These are phyloP conservation scores for Kwoniella bestiolae DNA, from an alignment of 768 basidiomycete genomes.

Conservation along the genomic window DNA sequence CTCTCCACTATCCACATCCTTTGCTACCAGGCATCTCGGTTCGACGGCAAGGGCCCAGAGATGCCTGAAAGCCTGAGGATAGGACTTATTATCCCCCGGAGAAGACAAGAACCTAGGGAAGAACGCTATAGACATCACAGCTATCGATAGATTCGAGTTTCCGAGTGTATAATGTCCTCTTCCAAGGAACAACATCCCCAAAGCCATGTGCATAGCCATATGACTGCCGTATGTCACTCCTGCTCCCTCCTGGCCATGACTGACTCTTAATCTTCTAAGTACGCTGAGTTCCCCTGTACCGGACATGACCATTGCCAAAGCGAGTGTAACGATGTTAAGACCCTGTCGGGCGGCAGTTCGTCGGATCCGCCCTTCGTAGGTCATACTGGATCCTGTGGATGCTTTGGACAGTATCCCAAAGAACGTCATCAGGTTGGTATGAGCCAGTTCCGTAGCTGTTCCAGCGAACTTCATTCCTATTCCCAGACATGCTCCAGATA, in stretches of 20 bases:
- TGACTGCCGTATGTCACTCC: conserved; percentile 74
- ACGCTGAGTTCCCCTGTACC: conserved; percentile 94
- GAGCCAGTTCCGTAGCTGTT: conserved; percentile 87
- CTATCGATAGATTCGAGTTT: conserved; percentile 87
- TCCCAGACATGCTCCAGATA: conserved; percentile 88
- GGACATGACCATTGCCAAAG: conserved; percentile 92
- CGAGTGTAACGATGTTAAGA: conserved; percentile 80
- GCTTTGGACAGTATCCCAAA: conserved; percentile 68
- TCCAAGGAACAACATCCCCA: conserved; percentile 91
- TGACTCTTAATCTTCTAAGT: conserved; percentile 80
- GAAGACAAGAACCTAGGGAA: conserved; percentile 82
- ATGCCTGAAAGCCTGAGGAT: conserved; percentile 89
- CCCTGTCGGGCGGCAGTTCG: conserved; percentile 85
- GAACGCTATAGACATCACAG: conserved; percentile 84
- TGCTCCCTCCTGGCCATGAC: conserved; percentile 80
- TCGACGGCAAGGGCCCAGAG: conserved; percentile 96
- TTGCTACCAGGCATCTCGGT: conserved; percentile 85
- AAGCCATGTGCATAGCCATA: conserved; percentile 83
- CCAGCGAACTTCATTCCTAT: conserved; percentile 93
- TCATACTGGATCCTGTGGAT: conserved; percentile 62
- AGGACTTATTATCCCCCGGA: conserved; percentile 85
- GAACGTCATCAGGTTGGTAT: conserved; percentile 76
- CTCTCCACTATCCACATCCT: conserved; percentile 89
- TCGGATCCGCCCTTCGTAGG: conserved; percentile 86
- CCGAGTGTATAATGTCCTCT: conserved; percentile 90